Evolutionary conservation across 371 early-diverging fungal species (phyloP), one percentile per base, ranked within the genome.

Genomic region (Saksenaea oblongispora): DNA sequence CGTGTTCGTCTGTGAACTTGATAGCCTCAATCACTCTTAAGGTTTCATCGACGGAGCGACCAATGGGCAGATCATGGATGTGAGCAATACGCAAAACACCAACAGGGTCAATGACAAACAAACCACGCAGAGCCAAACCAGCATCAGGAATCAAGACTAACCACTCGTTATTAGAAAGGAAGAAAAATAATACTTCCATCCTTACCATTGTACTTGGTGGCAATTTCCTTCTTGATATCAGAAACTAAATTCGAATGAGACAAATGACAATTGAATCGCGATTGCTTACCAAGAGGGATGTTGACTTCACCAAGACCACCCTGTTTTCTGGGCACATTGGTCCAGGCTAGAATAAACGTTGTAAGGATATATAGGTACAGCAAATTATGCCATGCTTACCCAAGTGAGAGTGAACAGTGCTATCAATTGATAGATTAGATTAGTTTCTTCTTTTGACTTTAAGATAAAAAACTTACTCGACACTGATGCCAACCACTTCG

Each of bases 11-110:
- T 64, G 89, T 86, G 84, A 95, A 97, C 79, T 96, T 89, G 72
- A 98, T 84, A 24, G 99, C 99, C 84, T 98, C 91, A 60, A 99
- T 79, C 15, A 98, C 83, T 72, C 99, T 92, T 56, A 99, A 73
- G 34, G 93, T 87, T 80, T 99, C 99, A 71, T 95, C 93, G 55
- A 97, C 94, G 31, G 89, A 91, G 71, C 99, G 89, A 61, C 99
- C 99, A 66, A 99, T 90, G 54, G 90, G 91, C 65, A 94, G 80
- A 70, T 96, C 92, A 64, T 89, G 73, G 34, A 82, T 69, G 59
- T 71, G 78, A 54, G 78, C 62, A 34, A 69, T 69, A 62, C 92
- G 90, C 54, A 98, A 86, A 59, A 82, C 87, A 63, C 89, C 89
- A 71, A 94, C 88, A 35, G 94, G 94, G 74, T 98, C 97, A 63